phyloP scores from a whole-genome alignment of 164 flowering plant species.

The Liriodendron chinense region DNA sequence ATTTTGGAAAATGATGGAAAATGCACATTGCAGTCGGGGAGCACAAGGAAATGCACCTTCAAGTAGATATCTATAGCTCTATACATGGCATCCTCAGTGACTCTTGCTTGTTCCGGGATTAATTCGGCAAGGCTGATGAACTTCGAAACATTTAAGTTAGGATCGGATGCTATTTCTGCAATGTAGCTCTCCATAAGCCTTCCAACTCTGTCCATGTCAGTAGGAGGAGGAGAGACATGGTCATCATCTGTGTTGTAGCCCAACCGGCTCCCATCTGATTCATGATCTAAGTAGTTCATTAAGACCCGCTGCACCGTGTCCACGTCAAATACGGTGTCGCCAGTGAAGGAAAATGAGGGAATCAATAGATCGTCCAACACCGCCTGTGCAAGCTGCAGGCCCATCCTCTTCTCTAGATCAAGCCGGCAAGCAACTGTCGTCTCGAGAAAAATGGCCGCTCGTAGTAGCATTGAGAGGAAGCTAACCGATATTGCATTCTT shows the following conservation, averaged over 20 bases:
- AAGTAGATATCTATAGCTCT: slow-evolving; percentile 91
- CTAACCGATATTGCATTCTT: slow-evolving; percentile 75
- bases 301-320: slow-evolving; percentile 78
- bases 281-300: slow-evolving; percentile 59
- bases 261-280: slow-evolving; percentile 36
- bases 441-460: slow-evolving; percentile 77
- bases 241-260: slow-evolving; percentile 39
- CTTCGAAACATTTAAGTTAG: slow-evolving; percentile 54
- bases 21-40: not conserved
- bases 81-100: slow-evolving; percentile 89
- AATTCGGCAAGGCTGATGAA: slow-evolving; percentile 71
- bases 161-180: slow-evolving; percentile 88
- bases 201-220: slow-evolving; percentile 68
- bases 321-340: slow-evolving; percentile 80
- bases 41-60: slow-evolving; percentile 47
- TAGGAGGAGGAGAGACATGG: slow-evolving; percentile 38
- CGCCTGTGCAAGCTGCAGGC: slow-evolving; percentile 69
- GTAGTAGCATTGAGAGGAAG: slow-evolving; percentile 79
- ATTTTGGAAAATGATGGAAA: not conserved
- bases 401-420: slow-evolving; percentile 88
- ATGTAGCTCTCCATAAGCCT: slow-evolving; percentile 85
- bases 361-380: slow-evolving; percentile 87
- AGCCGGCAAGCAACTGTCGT: slow-evolving; percentile 89
- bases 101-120: slow-evolving; percentile 73
- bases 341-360: slow-evolving; percentile 72